Conservation (phyloP, 2,329 filamentous ascomycete species). For the Capronia coronata region DNA sequence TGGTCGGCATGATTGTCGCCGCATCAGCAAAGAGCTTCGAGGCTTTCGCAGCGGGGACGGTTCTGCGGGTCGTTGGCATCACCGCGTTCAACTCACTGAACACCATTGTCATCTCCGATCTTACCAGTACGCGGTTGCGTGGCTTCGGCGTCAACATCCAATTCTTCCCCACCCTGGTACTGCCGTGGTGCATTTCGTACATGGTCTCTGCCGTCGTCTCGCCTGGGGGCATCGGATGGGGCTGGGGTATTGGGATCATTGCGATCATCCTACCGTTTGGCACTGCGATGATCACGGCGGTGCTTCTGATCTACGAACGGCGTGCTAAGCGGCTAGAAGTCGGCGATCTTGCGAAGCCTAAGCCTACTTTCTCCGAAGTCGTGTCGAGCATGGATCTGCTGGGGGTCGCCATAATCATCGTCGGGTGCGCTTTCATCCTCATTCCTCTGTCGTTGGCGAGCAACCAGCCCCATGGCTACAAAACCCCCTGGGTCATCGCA, state of each 20-base stretch:
- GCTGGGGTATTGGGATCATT: conserved; percentile 40
- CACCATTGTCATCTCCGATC: conserved; percentile 41
- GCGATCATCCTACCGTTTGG: conserved; percentile 39
- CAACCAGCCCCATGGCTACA: conserved; percentile 39
- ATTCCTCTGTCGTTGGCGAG: conserved; percentile 45
- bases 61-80: conserved; percentile 36
- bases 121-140: conserved; percentile 39
- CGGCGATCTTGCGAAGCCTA: conserved; percentile 30
- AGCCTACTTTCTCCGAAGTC: conserved; percentile 30
- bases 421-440: conserved; percentile 45
- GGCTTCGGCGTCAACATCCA: conserved; percentile 37
- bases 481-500: conserved; percentile 42
- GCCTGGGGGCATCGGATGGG: conserved; percentile 37
- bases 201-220: conserved; percentile 38
- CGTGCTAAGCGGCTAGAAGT: conserved; percentile 32
- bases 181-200: too few relatives aligned
- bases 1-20: conserved; percentile 37
- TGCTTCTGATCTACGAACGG: conserved; percentile 36
- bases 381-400: conserved; percentile 35
- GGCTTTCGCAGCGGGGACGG: conserved; percentile 35
- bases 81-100: conserved; percentile 39
- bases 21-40: conserved; percentile 35
- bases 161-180: too few relatives aligned
- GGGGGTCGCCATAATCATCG: conserved; percentile 44
- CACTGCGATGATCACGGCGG: conserved; percentile 35